Evolutionary conservation across 73 alveolate genomes (phyloP), one percentile per base, ranked within the genome.

Genomic region (Paramecium primaurelia): DNA sequence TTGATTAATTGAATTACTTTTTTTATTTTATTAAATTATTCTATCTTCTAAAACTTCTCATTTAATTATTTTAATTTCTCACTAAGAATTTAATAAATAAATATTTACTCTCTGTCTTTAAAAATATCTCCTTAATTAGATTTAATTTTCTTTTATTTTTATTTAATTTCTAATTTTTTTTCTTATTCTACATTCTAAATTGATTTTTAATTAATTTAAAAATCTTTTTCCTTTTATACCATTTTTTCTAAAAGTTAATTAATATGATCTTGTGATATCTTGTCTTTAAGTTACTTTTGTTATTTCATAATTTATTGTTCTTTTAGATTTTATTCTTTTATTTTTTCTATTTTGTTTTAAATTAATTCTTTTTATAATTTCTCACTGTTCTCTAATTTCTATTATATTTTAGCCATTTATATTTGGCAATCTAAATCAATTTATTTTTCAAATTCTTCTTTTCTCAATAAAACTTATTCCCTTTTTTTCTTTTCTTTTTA

Each of bases 401-500:
- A 38, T 75, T 75, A 20, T 75, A 75, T 36, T 12, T 75, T 75
- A 16, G 59, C 38, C 58, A 75, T 38, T 36, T 75, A 11, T 1
- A 30, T 14, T 75, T 42, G 20, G 5, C 60, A 75, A 37, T 42
- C 60, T 3, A 22, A 3, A 75, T 42, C 60, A 36, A 38, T 42
- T 25, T 38, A 18, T 75, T 75, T 75, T 75, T 75, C 64, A 14
- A 75, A 42, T 75, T 75, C 60, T 75, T 75, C 88, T 37, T 75
- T 34, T 75, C 60, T 38, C 18, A 6, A 38, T 22, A 75, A 36
- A 30, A 20, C 88, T 37, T 14, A n/a, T 75, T 75, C 58, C 20
- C 88, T 75, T 75, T 75, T 75, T 38, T 68, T 68, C 85, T 54
- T 64, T 28, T 64, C 84, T n/a, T 75, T 75, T 42, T 75, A 8